Conservation (phyloP, 192 early-diverging fungal genomes). For the Coemansia sp. region DNA sequence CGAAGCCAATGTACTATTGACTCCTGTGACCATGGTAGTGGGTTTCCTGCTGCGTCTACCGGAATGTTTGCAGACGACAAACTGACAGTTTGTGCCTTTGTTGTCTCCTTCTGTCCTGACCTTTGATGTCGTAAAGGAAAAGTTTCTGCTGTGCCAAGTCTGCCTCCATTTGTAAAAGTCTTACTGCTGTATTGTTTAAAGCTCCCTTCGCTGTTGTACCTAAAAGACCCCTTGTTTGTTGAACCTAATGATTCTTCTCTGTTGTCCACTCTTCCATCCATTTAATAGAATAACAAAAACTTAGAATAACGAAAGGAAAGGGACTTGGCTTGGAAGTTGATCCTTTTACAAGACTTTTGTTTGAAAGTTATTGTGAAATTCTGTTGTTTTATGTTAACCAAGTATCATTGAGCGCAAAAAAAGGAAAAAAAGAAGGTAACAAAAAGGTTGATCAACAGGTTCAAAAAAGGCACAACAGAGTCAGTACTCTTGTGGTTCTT, state of each 20-base stretch:
- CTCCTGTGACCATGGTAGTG: conserved; percentile 46
- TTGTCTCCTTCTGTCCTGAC: conserved; percentile 5
- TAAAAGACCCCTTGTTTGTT: background rate
- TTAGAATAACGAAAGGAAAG: too few species aligned
- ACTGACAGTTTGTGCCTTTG: conserved; percentile 13
- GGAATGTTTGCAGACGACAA: conserved; percentile 40
- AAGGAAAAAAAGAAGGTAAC: background rate
- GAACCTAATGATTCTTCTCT: background rate
- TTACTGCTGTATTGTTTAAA: background rate
- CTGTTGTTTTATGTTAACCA: too few species aligned
- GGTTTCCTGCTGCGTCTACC: conserved; percentile 29
- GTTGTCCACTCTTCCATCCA: background rate
- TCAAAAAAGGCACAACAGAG: background rate
- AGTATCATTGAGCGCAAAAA: background rate
- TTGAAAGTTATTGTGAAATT: too few species aligned
- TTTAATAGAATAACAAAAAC: background rate
- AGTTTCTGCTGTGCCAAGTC: conserved; percentile 12
- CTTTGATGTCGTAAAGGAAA: conserved; percentile 12
- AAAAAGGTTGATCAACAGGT: background rate
- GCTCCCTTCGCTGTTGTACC: too few species aligned
- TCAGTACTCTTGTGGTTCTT: background rate
- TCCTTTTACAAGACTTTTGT: too few species aligned
- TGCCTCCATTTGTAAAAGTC: conserved; percentile 18
- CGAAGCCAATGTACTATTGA: conserved; percentile 45
- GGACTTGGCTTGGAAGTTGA: too few species aligned